Conservation (phyloP, 371 early-diverging fungal species). For the Mucor ambiguus region DNA sequence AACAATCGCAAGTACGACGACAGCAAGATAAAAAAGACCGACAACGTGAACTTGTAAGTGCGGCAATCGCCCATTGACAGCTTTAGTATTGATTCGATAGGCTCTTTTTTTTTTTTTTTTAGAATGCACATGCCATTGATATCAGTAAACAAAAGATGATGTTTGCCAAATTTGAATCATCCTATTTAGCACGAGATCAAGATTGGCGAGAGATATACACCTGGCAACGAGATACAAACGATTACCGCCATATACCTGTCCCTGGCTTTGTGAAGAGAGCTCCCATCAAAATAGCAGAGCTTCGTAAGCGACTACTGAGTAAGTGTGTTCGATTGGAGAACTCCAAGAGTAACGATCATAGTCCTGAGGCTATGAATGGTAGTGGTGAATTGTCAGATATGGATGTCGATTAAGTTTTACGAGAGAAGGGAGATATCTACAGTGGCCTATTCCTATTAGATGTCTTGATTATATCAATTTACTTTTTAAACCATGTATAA, state of each 20-base stretch:
- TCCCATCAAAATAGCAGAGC: constrained; percentile 18
- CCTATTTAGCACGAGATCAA: constrained; percentile 21
- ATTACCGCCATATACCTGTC: constrained; percentile 40
- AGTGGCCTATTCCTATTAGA: not conserved
- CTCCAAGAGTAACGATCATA: constrained; percentile 11
- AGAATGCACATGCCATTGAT: constrained; percentile 25
- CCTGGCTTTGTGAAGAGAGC: constrained; percentile 38
- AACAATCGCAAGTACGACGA: constrained; percentile 10
- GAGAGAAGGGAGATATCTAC: not conserved
- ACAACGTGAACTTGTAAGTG: constrained; percentile 11
- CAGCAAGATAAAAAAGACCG: constrained; percentile 14
- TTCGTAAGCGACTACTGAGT: constrained; percentile 24
- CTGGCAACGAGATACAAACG: constrained; percentile 39
- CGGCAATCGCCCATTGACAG: not conserved
- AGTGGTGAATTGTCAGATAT: constrained; percentile 33
- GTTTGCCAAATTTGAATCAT: constrained; percentile 30
- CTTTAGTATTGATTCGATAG: not conserved
- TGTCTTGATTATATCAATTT: not conserved
- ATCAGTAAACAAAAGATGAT: constrained; percentile 44
- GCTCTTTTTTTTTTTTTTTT: not conserved
- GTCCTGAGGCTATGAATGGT: not conserved
- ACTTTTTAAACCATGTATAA: not conserved
- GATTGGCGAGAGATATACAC: constrained; percentile 35
- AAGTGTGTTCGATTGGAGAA: constrained; percentile 28
- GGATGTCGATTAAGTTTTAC: constrained; percentile 32